Evolutionary conservation across 1,284 basidiomycete species (phyloP).

Genomic region (Ustilago loliicola): DNA sequence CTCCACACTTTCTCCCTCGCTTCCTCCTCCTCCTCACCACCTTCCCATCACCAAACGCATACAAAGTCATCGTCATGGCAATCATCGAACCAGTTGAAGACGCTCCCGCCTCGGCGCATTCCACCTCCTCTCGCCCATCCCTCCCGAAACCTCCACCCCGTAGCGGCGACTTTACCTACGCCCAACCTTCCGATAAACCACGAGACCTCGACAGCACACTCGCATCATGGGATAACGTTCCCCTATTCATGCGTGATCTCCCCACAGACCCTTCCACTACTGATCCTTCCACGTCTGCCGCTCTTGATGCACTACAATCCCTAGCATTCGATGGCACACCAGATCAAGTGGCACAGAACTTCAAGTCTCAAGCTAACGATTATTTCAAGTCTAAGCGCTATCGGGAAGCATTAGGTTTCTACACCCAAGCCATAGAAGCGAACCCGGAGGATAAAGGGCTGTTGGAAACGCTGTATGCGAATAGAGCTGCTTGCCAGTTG

Average conservation of each 20-base stretch:
- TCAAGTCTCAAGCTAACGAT: constrained; percentile 95
- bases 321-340: constrained; percentile 90
- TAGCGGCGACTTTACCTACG: constrained; percentile 32
- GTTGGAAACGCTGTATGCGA: constrained; percentile 75
- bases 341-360: constrained; percentile 90
- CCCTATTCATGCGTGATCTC: constrained; percentile 92
- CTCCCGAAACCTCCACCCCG: constrained; percentile 33
- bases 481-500: constrained; percentile 92
- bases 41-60: background rate
- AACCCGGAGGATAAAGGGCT: constrained; percentile 79
- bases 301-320: constrained; percentile 86
- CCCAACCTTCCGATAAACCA: constrained; percentile 15
- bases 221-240: constrained; percentile 71
- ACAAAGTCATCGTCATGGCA: constrained; percentile 26
- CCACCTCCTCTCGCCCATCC: background rate
- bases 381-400: constrained; percentile 89
- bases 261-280: constrained; percentile 72
- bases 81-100: constrained; percentile 23
- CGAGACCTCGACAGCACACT: constrained; percentile 42
- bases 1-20: background rate
- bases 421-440: constrained; percentile 88
- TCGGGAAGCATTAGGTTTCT: constrained; percentile 89
- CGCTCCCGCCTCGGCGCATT: background rate
- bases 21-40: background rate
- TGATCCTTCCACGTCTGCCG: constrained; percentile 60